Percentiles rank a stretch among this genome's conserved stretches.
Conservation (phyloP, 345 rosid genomes). For the Trapa bicornis region DNA sequence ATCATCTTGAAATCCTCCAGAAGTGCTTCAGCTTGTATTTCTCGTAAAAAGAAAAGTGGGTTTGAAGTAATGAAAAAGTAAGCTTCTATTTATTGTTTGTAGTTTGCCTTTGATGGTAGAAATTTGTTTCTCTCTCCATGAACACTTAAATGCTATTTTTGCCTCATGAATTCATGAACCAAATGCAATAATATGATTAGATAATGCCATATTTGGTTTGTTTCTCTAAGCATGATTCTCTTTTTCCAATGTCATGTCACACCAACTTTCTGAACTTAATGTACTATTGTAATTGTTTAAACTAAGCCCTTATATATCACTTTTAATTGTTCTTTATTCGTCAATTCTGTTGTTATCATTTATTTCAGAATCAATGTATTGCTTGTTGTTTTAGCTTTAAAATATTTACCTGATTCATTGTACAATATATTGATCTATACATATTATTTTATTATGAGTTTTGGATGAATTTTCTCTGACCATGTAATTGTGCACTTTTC, state of each 20-base stretch:
- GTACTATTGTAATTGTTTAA: background rate
- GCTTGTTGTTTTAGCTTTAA: background rate
- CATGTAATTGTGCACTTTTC: slow-evolving; percentile 13
- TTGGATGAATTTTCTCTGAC: background rate
- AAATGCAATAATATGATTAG: background rate
- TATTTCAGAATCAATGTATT: background rate
- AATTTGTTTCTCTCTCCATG: background rate
- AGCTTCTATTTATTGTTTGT: background rate
- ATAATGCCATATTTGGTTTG: background rate
- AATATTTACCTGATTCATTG: background rate
- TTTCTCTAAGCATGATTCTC: background rate
- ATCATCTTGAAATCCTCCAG: slow-evolving; percentile 8
- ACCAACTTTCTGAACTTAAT: background rate
- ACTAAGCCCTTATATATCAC: background rate
- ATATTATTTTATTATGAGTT: background rate
- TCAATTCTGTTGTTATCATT: background rate
- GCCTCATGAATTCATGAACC: background rate
- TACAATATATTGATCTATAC: background rate
- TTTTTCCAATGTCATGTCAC: background rate
- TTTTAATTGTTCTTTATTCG: background rate
- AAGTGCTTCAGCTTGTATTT: slow-evolving; percentile 9
- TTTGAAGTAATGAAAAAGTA: slow-evolving; percentile 10
- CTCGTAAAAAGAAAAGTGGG: slow-evolving; percentile 8
- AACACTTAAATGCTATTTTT: background rate
- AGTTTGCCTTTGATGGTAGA: background rate